Evolutionary conservation across 306 rosid genomes (phyloP).

Genomic region (Fagus sylvatica): DNA sequence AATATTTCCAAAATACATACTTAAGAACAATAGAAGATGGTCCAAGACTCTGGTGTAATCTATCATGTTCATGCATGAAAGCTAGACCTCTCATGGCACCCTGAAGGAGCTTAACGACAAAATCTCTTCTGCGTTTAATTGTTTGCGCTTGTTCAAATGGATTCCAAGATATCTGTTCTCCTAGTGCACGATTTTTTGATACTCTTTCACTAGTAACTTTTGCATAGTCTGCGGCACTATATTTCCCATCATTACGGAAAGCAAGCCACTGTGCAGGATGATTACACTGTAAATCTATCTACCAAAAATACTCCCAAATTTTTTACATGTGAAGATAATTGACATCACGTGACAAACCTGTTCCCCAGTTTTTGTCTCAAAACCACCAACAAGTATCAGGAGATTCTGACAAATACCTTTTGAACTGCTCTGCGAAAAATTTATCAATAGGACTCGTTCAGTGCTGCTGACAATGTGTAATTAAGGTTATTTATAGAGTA

Average conservation of each 20-base stretch:
- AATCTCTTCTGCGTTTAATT: conserved; percentile 60
- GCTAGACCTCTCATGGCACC: conserved; percentile 84
- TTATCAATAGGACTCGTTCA: conserved; percentile 4
- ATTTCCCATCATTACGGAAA: conserved; percentile 84
- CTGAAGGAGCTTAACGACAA: conserved; percentile 62
- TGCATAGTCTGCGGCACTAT: conserved; percentile 85
- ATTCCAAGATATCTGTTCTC: conserved; percentile 63
- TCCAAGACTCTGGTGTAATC: conserved; percentile 97
- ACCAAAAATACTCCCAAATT: conserved; percentile 16
- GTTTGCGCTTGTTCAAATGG: conserved; percentile 56
- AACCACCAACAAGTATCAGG: conserved; percentile 75
- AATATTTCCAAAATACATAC: conserved; percentile 44
- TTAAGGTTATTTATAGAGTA: not conserved
- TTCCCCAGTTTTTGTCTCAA: conserved; percentile 91
- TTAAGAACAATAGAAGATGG: conserved; percentile 86
- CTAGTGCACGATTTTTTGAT: conserved; percentile 39
- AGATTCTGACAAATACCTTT: conserved; percentile 61
- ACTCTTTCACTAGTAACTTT: conserved; percentile 69
- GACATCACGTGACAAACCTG: conserved; percentile 58
- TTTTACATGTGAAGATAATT: conserved; percentile 7
- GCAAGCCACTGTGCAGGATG: conserved; percentile 87
- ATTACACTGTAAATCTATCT: conserved; percentile 2
- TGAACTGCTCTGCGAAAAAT: conserved; percentile 55
- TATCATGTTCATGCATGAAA: conserved; percentile 69
- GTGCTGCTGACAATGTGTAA: conserved; percentile 12